These are phyloP conservation scores for Clavispora asparagi DNA, from an alignment of 805 yeast species.

Conservation along the genomic window DNA sequence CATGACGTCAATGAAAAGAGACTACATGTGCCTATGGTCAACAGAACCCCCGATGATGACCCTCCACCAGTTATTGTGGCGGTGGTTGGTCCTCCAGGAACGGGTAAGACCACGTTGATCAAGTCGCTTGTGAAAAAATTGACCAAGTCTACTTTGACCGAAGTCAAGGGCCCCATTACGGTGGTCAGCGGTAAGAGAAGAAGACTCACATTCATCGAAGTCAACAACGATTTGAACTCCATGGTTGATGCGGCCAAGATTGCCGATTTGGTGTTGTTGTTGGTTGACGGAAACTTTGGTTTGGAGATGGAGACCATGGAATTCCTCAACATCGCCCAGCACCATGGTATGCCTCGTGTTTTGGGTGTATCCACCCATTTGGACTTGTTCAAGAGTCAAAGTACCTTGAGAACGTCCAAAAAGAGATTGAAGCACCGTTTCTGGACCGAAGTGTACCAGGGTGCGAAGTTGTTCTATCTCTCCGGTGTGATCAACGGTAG, in stretches of 20 bases:
- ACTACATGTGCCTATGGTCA: conserved; percentile 95
- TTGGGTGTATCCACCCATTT: conserved; percentile 93
- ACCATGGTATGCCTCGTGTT: conserved; percentile 98
- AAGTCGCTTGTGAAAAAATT: conserved; percentile 82
- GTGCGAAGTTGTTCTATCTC: conserved; percentile 90
- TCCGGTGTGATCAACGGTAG: conserved; percentile 97
- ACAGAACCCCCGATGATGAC: conserved; percentile 93
- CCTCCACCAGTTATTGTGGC: conserved; percentile 97
- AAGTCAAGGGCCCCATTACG: conserved; percentile 93
- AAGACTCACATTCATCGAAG: conserved; percentile 88
- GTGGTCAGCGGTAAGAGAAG: conserved; percentile 94
- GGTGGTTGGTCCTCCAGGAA: conserved; percentile 98
- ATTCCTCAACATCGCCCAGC: conserved; percentile 90
- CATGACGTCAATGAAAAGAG: conserved; percentile 79
- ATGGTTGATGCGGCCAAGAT: conserved; percentile 96
- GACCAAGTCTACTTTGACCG: conserved; percentile 80
- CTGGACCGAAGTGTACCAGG: conserved; percentile 99
- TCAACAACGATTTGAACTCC: conserved; percentile 85
- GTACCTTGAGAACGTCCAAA: conserved; percentile 86
- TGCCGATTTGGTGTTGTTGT: conserved; percentile 82
- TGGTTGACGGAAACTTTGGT: conserved; percentile 97
- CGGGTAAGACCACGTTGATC: conserved; percentile 92
- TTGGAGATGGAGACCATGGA: conserved; percentile 99
- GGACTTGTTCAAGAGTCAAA: conserved; percentile 84
- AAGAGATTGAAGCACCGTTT: conserved; percentile 88